Evolutionary conservation across 169 alveolate species (phyloP), one percentile per base, ranked within the genome.

Genomic region (Plasmodium gallinaceum): DNA sequence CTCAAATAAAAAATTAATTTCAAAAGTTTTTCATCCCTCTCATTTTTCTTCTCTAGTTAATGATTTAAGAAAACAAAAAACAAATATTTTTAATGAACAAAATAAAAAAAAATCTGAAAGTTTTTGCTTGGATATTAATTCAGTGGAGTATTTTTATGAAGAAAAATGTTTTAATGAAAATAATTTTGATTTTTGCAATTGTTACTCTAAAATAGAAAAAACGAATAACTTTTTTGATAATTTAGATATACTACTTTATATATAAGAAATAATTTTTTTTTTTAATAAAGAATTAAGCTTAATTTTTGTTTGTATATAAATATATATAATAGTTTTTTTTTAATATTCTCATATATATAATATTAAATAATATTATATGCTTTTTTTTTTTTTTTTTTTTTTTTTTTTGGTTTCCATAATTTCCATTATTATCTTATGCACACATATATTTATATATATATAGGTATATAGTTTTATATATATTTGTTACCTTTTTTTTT

Each of bases 21-120:
- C 88, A n/a, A 76, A 66, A 51, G 88, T 76, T 62, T 62, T 76
- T 20, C 54, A 58, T n/a, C 88, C 88, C 12, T 26, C 60, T 54
- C 65, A 62, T 12, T 76, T 76, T 57, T 12, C 61, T 42, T 3
- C 73, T 14, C 5, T 76, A 16, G 64, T 57, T 65, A 42, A 46
- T 32, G 26, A 45, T 66, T 76, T 76, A 66, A 64, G 10, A 20
- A 66, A 64, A 39, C 74, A 62, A 39, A 64, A 48, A 37, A 4
- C 18, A 8, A 14, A 51, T 14, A 8, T 14, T 54, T 54, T 54
- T 9, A 24, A 52, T 52, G 45, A 54, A 16, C 43, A 54, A 42
- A 5, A 32, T 24, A 26, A 37, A 42, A 5, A 58, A 7, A 74
- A 18, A 22, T 26, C 16, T n/a, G 69, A 18, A 18, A n/a, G 32